Conservation (phyloP, 352 stramenopile species). For the Blastocystis sp. region DNA sequence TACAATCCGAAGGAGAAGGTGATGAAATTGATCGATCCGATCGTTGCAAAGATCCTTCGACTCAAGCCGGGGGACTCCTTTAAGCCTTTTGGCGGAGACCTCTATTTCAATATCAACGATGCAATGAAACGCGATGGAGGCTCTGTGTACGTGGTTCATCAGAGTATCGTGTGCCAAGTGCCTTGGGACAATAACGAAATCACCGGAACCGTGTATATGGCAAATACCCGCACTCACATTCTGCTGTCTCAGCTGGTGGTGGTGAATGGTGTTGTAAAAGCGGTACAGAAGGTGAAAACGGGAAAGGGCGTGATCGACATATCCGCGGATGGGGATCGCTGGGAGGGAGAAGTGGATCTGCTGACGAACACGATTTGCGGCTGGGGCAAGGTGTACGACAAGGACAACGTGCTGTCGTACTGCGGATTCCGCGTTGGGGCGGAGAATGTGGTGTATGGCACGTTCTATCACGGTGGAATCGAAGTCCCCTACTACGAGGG, state of each 20-base stretch:
- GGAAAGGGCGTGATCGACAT: neutral
- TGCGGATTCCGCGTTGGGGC: neutral
- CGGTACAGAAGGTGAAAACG: neutral
- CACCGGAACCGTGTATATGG: neutral
- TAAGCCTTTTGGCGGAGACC: neutral
- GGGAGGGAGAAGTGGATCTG: constrained; percentile 11
- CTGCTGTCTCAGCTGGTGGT: neutral
- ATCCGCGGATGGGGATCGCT: neutral
- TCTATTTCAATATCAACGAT: neutral
- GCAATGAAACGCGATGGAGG: neutral
- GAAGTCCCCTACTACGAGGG: neutral
- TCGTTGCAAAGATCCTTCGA: neutral
- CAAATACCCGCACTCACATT: neutral
- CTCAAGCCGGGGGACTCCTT: neutral
- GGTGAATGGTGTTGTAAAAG: neutral
- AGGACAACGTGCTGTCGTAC: neutral
- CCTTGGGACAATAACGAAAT: neutral
- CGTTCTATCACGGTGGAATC: neutral
- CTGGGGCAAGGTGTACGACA: constrained; percentile 27
- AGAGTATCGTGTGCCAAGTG: neutral
- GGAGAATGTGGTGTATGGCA: neutral
- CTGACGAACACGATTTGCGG: neutral
- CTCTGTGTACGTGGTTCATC: neutral
- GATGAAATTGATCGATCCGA: neutral
- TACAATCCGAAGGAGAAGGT: neutral